phyloP scores from a whole-genome alignment of 148 eudicot genomes.

The Rhododendron ovatum region DNA sequence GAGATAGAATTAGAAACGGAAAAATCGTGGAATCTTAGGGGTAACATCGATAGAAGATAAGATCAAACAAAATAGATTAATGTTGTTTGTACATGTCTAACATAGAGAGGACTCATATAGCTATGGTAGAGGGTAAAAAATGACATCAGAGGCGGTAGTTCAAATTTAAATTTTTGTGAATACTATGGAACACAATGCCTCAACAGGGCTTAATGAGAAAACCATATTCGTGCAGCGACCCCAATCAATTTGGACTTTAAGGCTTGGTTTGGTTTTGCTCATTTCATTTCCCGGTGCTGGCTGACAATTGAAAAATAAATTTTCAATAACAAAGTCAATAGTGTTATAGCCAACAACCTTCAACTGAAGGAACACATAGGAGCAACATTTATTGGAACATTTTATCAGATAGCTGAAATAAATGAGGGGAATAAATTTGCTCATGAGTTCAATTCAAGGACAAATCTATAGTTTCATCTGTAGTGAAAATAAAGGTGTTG shows the following conservation, averaged over 20 bases:
- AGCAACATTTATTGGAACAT: not conserved
- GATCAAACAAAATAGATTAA: too few relatives aligned
- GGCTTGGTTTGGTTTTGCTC: not conserved
- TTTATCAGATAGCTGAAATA: not conserved
- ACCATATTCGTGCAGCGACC: too few relatives aligned
- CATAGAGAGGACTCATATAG: too few relatives aligned
- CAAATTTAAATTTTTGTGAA: too few relatives aligned
- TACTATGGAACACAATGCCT: too few relatives aligned
- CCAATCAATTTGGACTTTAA: not conserved
- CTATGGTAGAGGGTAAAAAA: too few relatives aligned
- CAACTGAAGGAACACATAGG: not conserved
- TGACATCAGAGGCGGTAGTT: too few relatives aligned
- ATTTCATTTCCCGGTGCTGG: not conserved
- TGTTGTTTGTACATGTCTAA: too few relatives aligned
- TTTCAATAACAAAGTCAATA: not conserved
- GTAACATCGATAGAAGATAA: not conserved
- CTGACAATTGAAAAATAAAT: not conserved
- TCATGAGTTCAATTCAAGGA: not conserved
- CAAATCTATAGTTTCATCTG: not conserved
- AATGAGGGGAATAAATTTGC: not conserved
- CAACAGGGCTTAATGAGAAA: too few relatives aligned
- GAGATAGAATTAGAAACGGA: not conserved
- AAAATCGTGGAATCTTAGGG: not conserved
- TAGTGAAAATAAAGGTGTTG: not conserved
- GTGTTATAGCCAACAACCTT: not conserved